These are phyloP conservation scores for Akebia trifoliata DNA, from an alignment of 164 flowering plant species.

Conservation along the genomic window DNA sequence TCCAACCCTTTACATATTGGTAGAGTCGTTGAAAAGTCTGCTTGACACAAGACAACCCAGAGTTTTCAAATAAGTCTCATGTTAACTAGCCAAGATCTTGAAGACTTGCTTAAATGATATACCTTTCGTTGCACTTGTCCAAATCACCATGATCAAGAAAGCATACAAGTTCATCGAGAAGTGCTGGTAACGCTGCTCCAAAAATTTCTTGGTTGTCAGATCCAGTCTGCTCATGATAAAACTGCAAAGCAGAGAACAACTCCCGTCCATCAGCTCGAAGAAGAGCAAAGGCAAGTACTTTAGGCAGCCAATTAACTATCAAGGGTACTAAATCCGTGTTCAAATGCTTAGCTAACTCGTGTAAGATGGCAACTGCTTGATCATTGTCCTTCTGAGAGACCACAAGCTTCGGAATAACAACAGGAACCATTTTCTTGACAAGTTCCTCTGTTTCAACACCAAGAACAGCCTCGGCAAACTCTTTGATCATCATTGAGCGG, in stretches of 20 bases:
- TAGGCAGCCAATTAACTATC: constrained; percentile 79
- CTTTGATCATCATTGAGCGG: constrained; percentile 65
- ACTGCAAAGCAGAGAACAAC: constrained; percentile 63
- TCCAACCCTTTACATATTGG: too few species aligned
- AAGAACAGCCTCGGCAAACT: constrained; percentile 88
- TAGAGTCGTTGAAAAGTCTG: too few species aligned
- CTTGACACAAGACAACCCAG: not conserved
- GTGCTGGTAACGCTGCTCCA: constrained; percentile 96
- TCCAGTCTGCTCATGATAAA: constrained; percentile 81
- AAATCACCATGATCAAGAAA: constrained; percentile 59
- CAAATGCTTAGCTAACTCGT: constrained; percentile 66
- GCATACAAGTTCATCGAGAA: constrained; percentile 93
- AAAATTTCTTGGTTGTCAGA: constrained; percentile 83
- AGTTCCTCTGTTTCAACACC: constrained; percentile 65
- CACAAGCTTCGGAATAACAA: constrained; percentile 93
- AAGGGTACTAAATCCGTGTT: constrained; percentile 68
- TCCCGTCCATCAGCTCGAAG: constrained; percentile 55
- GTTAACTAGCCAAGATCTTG: not conserved
- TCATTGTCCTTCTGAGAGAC: constrained; percentile 58
- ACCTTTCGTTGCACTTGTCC: constrained; percentile 64
- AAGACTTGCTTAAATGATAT: constrained; percentile 9
- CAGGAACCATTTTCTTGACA: constrained; percentile 76
- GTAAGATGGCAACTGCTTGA: constrained; percentile 46
- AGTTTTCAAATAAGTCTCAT: not conserved
- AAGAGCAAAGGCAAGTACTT: constrained; percentile 94